phyloP scores from a whole-genome alignment of 2,329 filamentous ascomycete genomes.

The Colletotrichum limetticola region DNA sequence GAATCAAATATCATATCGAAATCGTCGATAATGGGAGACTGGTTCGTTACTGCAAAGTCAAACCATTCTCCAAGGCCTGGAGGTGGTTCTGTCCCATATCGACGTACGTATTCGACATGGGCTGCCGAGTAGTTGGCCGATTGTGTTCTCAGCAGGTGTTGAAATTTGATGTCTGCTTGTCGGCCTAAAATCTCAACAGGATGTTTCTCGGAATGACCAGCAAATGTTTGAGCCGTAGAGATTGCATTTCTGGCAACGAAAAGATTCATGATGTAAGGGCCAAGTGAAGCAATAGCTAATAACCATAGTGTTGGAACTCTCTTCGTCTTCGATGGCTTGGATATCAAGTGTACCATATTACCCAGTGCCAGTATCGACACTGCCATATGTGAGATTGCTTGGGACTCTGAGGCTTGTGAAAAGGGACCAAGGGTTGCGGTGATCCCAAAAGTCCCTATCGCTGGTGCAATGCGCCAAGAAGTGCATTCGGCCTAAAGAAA shows the following conservation, averaged over 20 bases:
- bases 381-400: not conserved
- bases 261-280: not conserved
- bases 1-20: conserved; percentile 55
- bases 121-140: conserved; percentile 41
- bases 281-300: not conserved
- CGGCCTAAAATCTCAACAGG: not conserved
- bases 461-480: conserved; percentile 5
- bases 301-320: not conserved
- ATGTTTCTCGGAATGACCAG: not conserved
- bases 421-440: not conserved
- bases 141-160: not conserved
- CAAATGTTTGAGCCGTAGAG: not conserved
- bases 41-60: conserved; percentile 49
- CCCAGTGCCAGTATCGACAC: not conserved
- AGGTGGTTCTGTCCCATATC: conserved; percentile 56
- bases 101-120: conserved; percentile 51
- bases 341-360: not conserved
- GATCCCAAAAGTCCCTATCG: not conserved
- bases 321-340: not conserved
- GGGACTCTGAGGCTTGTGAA: not conserved
- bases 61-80: conserved; percentile 59
- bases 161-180: not conserved
- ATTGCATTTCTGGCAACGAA: not conserved
- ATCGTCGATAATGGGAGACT: conserved; percentile 61
- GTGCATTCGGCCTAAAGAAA: not conserved